These are phyloP conservation scores for Leptographium lundbergii DNA, from an alignment of 2,329 filamentous ascomycete genomes.

Conservation along the genomic window DNA sequence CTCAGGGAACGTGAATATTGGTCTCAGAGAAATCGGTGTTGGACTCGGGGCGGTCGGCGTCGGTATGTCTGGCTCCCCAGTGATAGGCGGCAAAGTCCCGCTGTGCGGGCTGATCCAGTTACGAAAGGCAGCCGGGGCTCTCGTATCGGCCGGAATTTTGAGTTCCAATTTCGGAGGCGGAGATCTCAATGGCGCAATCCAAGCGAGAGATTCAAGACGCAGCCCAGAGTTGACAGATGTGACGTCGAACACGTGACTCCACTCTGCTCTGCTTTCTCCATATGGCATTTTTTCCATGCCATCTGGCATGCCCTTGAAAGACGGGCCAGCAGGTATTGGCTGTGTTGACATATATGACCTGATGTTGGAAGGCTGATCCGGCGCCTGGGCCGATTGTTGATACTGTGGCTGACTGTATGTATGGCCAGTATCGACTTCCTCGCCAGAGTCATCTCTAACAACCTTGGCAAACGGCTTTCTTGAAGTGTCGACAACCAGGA, in stretches of 20 bases:
- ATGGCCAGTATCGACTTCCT: not conserved
- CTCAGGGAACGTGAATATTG: constrained; percentile 11
- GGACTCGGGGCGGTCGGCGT: constrained; percentile 23
- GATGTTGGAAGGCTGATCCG: not conserved
- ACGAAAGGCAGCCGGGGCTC: not conserved
- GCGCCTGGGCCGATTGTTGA: not conserved
- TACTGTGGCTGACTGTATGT: not conserved
- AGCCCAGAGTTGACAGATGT: not conserved
- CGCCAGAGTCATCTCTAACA: constrained; percentile 13
- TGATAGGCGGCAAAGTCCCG: not conserved
- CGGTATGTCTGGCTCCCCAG: constrained; percentile 10
- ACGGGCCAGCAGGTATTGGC: not conserved
- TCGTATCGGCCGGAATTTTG: not conserved
- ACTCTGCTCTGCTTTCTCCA: not conserved
- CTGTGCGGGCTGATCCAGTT: not conserved
- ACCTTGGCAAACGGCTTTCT: constrained; percentile 31
- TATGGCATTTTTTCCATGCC: not conserved
- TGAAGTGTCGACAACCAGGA: constrained; percentile 55
- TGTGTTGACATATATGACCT: not conserved
- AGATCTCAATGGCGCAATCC: not conserved
- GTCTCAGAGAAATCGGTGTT: constrained; percentile 18
- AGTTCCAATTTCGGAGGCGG: not conserved
- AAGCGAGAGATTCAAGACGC: not conserved
- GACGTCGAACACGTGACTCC: not conserved
- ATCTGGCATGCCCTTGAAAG: not conserved